Evolutionary conservation across 352 stramenopile species (phyloP), one percentile per base, ranked within the genome.

Genomic region (Thalassiosira exigua): DNA sequence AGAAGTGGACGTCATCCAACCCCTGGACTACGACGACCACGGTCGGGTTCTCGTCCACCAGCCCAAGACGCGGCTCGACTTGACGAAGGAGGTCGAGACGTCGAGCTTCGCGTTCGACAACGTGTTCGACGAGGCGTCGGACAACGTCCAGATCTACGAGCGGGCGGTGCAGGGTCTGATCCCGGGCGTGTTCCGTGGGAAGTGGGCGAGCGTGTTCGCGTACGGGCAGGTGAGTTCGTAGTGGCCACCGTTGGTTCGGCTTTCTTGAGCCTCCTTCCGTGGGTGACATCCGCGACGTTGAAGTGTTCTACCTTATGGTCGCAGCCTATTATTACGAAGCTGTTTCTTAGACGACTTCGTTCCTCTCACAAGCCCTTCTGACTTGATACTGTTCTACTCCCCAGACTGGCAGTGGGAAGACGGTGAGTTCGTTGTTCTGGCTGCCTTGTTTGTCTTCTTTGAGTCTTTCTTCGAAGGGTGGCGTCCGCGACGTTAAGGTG

Each of bases 41-140:
- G 88, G 88, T 32, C 72, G 57, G 56, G 76, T 95, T 50, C 69
- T 95, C 53, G 95, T 98, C 19, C 96, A 98, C 91, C 94, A 99
- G 69, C 97, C 95, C 61, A 98, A 98, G 78, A 94, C 97, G 36
- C 97, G 97, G 69, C 95, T 99, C 21, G 96, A 98, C 71, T 94
- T 99, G 75, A 98, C 96, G 30, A 98, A 98, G 85, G 97, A 97
- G 69, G 85, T 98, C 21, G 96, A 98, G 85, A 98, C 93, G 59
- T 94, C 97, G 30, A 89, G 91, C 0, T 99, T 98, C 86, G 91
- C 93, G 42, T 93, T 94, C 62, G 91, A 96, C 64, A 92, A 98
- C 89, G 96, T 95, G 0, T 98, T 98, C 78, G 94, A 97, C 66
- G 96, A 98, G 78, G 81, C 80, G 4, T 93, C 91, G 2, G 94